A percentile compares a stretch with the other conserved stretches of the same genome.
These are phyloP conservation scores for Trichophyton verrucosum DNA, from an alignment of 2,329 filamentous ascomycete genomes.

Conservation along the genomic window DNA sequence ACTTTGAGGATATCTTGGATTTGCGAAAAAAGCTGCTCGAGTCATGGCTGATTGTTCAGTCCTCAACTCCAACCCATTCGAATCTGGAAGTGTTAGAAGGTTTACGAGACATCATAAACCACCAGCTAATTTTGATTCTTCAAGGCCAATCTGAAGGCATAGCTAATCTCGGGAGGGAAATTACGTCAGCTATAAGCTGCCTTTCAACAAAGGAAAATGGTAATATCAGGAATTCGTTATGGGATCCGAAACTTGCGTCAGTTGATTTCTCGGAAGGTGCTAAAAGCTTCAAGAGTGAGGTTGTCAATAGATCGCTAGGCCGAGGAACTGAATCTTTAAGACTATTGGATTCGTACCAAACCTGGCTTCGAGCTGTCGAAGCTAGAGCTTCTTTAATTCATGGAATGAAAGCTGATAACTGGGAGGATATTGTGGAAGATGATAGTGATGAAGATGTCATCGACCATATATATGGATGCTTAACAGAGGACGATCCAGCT, in stretches of 20 bases:
- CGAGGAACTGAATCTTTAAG: conserved; percentile 53
- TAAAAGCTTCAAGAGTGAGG: conserved; percentile 52
- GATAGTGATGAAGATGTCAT: conserved; percentile 29
- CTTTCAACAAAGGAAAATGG: conserved; percentile 36
- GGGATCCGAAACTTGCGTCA: conserved; percentile 53
- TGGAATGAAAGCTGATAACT: conserved; percentile 24
- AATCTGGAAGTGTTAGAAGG: conserved; percentile 55
- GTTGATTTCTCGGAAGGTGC: conserved; percentile 56
- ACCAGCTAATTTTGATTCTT: conserved; percentile 52
- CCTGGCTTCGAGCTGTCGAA: conserved; percentile 63
- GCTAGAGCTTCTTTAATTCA: conserved; percentile 26
- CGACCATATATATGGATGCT: conserved; percentile 28
- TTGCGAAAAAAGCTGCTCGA: conserved; percentile 59
- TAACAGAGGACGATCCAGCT: conserved; percentile 61
- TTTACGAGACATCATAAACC: conserved; percentile 57
- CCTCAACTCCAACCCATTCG: conserved; percentile 41
- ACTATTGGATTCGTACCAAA: conserved; percentile 52
- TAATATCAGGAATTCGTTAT: conserved; percentile 41
- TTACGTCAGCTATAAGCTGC: conserved; percentile 50
- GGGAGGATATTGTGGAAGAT: conserved; percentile 30
- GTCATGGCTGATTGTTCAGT: conserved; percentile 60
- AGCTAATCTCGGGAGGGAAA: conserved; percentile 50
- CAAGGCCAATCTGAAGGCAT: conserved; percentile 53
- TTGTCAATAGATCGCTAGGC: conserved; percentile 60
- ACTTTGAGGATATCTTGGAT: conserved; percentile 57